phyloP scores from a whole-genome alignment of 192 early-diverging fungal species.

The Coemansia sp. region DNA sequence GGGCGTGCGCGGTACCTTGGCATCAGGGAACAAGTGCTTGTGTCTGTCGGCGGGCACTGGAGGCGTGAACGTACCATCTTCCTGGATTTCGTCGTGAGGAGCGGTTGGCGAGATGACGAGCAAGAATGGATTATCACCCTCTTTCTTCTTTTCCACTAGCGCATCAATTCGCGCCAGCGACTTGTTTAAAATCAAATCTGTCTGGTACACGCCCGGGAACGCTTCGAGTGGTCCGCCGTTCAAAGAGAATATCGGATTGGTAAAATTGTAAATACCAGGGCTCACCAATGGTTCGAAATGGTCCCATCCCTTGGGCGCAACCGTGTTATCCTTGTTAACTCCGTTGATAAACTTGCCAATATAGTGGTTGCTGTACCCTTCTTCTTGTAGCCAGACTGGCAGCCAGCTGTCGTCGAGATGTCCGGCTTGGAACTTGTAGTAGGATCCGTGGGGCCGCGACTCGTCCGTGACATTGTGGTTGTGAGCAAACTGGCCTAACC shows the following conservation, averaged over 20 bases:
- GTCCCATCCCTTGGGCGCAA: constrained; percentile 49
- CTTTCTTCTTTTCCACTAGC: constrained; percentile 26
- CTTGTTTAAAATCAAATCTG: constrained; percentile 59
- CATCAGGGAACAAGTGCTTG: constrained; percentile 57
- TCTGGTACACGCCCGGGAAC: constrained; percentile 59
- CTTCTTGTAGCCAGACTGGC: constrained; percentile 59
- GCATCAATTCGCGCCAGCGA: constrained; percentile 53
- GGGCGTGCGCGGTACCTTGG: constrained; percentile 59
- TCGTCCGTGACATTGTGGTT: constrained; percentile 54
- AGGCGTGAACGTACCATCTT: constrained; percentile 44
- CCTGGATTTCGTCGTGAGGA: constrained; percentile 61
- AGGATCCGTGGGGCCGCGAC: constrained; percentile 43
- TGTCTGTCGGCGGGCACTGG: constrained; percentile 65
- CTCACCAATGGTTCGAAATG: constrained; percentile 55
- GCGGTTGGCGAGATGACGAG: constrained; percentile 63
- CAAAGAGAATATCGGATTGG: constrained; percentile 60
- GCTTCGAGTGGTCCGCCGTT: constrained; percentile 59
- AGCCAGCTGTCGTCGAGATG: constrained; percentile 54
- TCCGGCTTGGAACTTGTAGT: constrained; percentile 43
- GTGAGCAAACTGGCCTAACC: constrained; percentile 66
- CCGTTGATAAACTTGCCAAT: constrained; percentile 74
- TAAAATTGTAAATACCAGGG: constrained; percentile 63
- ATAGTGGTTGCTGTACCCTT: constrained; percentile 66
- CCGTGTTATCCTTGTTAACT: constrained; percentile 19
- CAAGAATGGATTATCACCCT: constrained; percentile 48